Evolutionary conservation across 371 early-diverging fungal genomes (phyloP).

Genomic region (Mucor velutinosus): DNA sequence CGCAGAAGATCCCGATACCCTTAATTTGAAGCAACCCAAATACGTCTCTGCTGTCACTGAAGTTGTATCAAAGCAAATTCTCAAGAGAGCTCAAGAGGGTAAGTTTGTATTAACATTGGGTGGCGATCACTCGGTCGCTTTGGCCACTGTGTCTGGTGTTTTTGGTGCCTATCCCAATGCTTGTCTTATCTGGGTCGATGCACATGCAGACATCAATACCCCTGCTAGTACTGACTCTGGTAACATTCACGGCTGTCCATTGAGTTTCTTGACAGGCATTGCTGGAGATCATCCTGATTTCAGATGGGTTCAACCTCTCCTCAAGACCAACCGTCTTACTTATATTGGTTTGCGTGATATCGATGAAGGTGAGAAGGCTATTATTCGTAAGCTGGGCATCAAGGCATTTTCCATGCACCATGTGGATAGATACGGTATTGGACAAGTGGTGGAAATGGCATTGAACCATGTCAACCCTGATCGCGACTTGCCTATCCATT

Average conservation of each 20-base stretch:
- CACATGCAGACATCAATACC: conserved; percentile 97
- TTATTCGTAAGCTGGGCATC: conserved; percentile 78
- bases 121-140: conserved; percentile 94
- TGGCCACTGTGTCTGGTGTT: conserved; percentile 90
- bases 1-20: conserved; percentile 65
- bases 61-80: conserved; percentile 68
- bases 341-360: conserved; percentile 98
- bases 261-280: conserved; percentile 90
- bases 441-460: conserved; percentile 93
- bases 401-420: conserved; percentile 97
- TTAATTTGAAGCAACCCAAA: conserved; percentile 83
- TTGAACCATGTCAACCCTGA: conserved; percentile 87
- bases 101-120: conserved; percentile 91
- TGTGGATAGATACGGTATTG: conserved; percentile 94
- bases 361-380: conserved; percentile 84
- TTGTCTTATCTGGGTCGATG: conserved; percentile 96
- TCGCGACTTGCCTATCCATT: conserved; percentile 83
- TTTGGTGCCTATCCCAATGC: conserved; percentile 80
- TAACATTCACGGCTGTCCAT: conserved; percentile 96
- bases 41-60: conserved; percentile 83
- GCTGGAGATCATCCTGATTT: conserved; percentile 73
- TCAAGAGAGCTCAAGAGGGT: conserved; percentile 59
- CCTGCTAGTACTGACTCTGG: conserved; percentile 87
- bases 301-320: conserved; percentile 82
- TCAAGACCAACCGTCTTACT: conserved; percentile 77